Evolutionary conservation across 306 rosid species (phyloP).

Genomic region (Cicer bijugum): DNA sequence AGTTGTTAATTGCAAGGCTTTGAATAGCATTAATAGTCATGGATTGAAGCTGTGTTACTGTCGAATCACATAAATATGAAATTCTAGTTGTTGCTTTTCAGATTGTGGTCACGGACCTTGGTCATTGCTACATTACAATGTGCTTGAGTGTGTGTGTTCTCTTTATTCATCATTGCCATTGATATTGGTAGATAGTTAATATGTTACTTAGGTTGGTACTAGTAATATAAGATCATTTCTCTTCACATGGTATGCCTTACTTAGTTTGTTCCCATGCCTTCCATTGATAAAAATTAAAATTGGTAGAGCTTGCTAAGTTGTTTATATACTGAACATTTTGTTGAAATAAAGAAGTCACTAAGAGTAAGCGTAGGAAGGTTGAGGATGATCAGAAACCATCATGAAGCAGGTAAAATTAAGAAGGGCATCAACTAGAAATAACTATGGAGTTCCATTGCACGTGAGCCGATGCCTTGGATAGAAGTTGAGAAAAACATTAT

Average conservation of each 20-base stretch:
- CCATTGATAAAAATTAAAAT: background rate
- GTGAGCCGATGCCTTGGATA: background rate
- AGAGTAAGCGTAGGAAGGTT: background rate
- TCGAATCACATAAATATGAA: background rate
- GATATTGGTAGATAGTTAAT: background rate
- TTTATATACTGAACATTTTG: background rate
- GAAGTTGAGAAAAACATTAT: slow-evolving; percentile 7
- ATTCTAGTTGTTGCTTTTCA: background rate
- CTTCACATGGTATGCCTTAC: background rate
- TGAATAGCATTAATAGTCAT: background rate
- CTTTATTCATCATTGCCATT: background rate
- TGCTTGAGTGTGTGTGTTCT: background rate
- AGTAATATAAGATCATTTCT: background rate
- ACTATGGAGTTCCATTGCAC: background rate
- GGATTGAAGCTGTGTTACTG: background rate
- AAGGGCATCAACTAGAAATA: background rate
- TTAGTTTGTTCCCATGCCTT: slow-evolving; percentile 17
- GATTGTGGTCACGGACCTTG: background rate
- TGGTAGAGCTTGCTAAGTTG: background rate
- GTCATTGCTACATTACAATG: background rate
- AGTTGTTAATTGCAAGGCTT: background rate
- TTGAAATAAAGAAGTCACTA: background rate
- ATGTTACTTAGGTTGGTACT: background rate
- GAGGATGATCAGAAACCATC: slow-evolving; percentile 4
- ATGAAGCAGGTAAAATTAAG: background rate